phyloP scores from a whole-genome alignment of 2,329 filamentous ascomycete genomes.

The Nannizziopsis arthrosporioides region DNA sequence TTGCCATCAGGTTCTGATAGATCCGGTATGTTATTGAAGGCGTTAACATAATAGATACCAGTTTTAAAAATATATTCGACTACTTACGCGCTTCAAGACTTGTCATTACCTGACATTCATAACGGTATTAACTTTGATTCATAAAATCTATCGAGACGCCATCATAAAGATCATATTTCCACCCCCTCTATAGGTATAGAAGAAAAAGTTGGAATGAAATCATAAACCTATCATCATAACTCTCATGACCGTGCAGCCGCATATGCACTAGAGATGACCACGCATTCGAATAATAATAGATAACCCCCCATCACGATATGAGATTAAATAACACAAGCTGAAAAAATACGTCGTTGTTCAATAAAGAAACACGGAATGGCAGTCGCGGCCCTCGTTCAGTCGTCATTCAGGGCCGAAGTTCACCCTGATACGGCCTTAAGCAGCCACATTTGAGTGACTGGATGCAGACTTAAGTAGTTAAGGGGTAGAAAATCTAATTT shows the following conservation, averaged over 20 bases:
- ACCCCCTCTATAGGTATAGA: background rate
- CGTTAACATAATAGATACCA: background rate
- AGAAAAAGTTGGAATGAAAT: background rate
- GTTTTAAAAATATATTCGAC: too few relatives aligned
- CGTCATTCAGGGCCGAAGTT: background rate
- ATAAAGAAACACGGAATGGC: constrained; percentile 1
- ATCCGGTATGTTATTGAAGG: background rate
- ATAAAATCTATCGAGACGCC: background rate
- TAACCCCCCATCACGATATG: background rate
- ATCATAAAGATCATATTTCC: background rate
- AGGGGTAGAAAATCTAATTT: constrained; percentile 27
- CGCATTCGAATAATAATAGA: constrained; percentile 8
- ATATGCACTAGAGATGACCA: constrained; percentile 1
- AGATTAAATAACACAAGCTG: background rate
- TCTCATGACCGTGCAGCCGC: background rate
- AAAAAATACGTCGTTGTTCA: background rate
- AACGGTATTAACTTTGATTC: background rate
- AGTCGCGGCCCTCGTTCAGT: background rate
- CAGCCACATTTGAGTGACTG: constrained; percentile 9
- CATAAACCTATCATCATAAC: constrained; percentile 6
- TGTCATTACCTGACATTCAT: background rate
- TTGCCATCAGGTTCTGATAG: background rate
- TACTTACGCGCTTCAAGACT: too few relatives aligned
- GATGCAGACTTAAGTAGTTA: constrained; percentile 25
- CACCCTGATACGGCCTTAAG: too few relatives aligned